Evolutionary conservation across 2,329 filamentous ascomycete genomes (phyloP).

Genomic region (Lecanoromycetidae sp.): DNA sequence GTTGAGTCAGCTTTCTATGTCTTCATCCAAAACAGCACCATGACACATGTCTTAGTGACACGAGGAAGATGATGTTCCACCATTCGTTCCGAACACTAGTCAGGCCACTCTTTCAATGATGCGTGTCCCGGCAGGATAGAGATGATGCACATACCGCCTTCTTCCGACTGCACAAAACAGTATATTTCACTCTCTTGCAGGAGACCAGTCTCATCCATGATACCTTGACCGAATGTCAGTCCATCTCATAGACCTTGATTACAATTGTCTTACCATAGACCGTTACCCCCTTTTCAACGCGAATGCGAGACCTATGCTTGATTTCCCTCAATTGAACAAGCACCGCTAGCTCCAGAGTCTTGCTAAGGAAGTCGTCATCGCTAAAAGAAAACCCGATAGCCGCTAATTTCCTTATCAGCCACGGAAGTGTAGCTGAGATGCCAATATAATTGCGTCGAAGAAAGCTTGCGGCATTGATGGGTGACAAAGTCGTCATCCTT

Average conservation of each 20-base stretch:
- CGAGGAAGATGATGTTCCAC: too few species aligned
- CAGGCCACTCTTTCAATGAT: too few species aligned
- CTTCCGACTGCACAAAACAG: slow-evolving; percentile 30
- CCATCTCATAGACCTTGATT: background rate
- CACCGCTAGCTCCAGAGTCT: slow-evolving; percentile 56
- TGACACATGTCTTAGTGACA: too few species aligned
- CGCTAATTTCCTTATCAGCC: slow-evolving; percentile 49
- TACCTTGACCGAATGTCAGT: slow-evolving; percentile 17
- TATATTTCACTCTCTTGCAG: slow-evolving; percentile 58
- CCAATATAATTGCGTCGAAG: slow-evolving; percentile 52
- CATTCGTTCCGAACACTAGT: too few species aligned
- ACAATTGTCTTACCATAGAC: slow-evolving; percentile 47
- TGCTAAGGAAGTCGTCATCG: slow-evolving; percentile 56
- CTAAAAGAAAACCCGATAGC: slow-evolving; percentile 52
- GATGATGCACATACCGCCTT: too few species aligned
- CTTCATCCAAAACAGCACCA: too few species aligned
- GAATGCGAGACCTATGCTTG: slow-evolving; percentile 63
- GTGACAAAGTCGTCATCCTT: slow-evolving; percentile 44
- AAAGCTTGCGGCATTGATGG: slow-evolving; percentile 53
- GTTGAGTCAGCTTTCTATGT: too few species aligned
- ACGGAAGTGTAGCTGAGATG: slow-evolving; percentile 46
- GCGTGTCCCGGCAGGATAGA: too few species aligned
- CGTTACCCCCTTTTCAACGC: slow-evolving; percentile 56
- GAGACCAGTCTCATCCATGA: slow-evolving; percentile 69
- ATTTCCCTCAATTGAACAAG: slow-evolving; percentile 59